Percentiles rank a stretch among this genome's conserved stretches.
Evolutionary conservation across 306 rosid genomes (phyloP).

Genomic region (Phaseolus lunatus): DNA sequence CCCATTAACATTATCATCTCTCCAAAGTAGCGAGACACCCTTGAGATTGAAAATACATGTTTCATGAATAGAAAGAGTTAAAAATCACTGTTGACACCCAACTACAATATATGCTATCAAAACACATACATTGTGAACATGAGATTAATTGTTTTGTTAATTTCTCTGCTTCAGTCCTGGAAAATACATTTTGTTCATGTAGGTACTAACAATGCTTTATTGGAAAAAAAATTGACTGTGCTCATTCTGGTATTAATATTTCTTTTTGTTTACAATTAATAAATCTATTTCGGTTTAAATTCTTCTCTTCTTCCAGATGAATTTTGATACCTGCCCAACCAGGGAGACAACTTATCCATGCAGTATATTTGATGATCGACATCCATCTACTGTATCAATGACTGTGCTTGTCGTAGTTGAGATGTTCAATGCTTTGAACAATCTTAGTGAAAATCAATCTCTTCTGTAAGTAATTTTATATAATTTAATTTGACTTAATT

Average conservation of each 20-base stretch:
- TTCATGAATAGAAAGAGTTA: conserved; percentile 14
- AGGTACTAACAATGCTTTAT: not conserved
- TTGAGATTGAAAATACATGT: conserved; percentile 25
- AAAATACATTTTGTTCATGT: conserved; percentile 10
- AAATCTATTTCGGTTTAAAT: conserved; percentile 39
- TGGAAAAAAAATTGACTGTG: not conserved
- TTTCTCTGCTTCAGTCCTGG: conserved; percentile 30
- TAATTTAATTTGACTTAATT: conserved; percentile 33
- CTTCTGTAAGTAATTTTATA: conserved; percentile 75
- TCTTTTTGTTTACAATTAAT: conserved; percentile 32
- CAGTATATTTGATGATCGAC: conserved; percentile 91
- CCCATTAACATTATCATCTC: conserved; percentile 19
- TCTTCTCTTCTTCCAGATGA: conserved; percentile 65
- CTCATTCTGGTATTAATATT: conserved; percentile 27
- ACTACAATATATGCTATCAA: not conserved
- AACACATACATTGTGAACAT: conserved; percentile 1
- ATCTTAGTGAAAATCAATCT: conserved; percentile 98
- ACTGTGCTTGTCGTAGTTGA: conserved; percentile 98
- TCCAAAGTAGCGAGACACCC: conserved; percentile 16
- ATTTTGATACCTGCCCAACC: conserved; percentile 80
- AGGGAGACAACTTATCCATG: conserved; percentile 95
- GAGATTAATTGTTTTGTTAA: conserved; percentile 9
- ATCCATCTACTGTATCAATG: conserved; percentile 97
- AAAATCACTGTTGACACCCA: conserved; percentile 12
- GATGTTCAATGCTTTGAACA: conserved; percentile 98